phyloP scores from a whole-genome alignment of 768 basidiomycete species.

The Panaeolus cyanescens region DNA sequence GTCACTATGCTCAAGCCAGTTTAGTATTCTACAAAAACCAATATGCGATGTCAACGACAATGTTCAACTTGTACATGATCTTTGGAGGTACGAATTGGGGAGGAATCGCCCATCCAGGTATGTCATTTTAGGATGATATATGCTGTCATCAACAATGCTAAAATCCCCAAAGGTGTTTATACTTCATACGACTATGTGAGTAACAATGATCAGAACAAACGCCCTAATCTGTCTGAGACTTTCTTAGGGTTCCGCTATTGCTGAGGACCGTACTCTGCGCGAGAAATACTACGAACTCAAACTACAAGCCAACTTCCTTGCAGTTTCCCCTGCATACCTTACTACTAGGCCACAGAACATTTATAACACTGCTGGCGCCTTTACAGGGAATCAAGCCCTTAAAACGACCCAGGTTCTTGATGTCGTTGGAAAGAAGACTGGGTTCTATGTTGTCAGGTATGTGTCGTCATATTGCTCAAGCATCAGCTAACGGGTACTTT shows the following conservation, averaged over 20 bases:
- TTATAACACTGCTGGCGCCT: slow-evolving; percentile 39
- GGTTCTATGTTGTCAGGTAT: slow-evolving; percentile 43
- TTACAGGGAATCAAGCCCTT: slow-evolving; percentile 48
- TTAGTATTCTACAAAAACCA: slow-evolving; percentile 51
- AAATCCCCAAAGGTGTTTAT: slow-evolving; percentile 36
- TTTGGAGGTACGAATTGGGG: slow-evolving; percentile 57
- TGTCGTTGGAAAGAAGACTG: slow-evolving; percentile 46
- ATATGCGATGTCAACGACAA: slow-evolving; percentile 47
- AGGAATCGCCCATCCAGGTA: slow-evolving; percentile 39
- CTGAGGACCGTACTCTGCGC: slow-evolving; percentile 51
- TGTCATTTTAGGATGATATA: background rate
- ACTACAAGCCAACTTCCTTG: slow-evolving; percentile 51
- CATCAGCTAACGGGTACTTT: background rate
- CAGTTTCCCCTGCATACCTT: slow-evolving; percentile 50
- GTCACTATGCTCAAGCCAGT: background rate
- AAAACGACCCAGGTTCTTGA: slow-evolving; percentile 53
- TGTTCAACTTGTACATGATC: slow-evolving; percentile 53
- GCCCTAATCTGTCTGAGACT: background rate
- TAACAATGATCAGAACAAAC: background rate
- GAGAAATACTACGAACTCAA: slow-evolving; percentile 59
- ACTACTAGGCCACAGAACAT: slow-evolving; percentile 48
- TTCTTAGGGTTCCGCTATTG: slow-evolving; percentile 46
- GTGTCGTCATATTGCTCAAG: background rate
- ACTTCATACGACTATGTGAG: slow-evolving; percentile 47
- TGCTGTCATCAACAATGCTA: background rate